Evolutionary conservation across 2,329 filamentous ascomycete genomes (phyloP), one percentile per base, ranked within the genome.

Genomic region (Fusarium sarcochroum): DNA sequence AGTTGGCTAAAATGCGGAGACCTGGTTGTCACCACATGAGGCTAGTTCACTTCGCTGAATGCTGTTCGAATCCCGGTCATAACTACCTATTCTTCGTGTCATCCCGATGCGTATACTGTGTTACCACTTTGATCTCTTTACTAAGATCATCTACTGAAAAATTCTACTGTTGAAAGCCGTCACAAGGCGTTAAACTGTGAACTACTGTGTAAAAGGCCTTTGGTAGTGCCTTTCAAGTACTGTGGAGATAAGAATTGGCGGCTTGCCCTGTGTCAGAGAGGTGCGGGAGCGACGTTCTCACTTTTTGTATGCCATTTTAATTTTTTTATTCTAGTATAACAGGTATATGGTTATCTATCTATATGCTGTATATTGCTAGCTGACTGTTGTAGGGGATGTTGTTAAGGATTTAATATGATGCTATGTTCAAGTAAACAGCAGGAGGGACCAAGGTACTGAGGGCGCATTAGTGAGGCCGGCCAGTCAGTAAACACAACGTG

Each of bases 181-280:
- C 40, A 23, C 47, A 17, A 21, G 54, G 54, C 47, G 18, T 23
- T 11, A 57, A 44, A 53, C 18, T 2, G 54, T 40, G 40, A 34
- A 18, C 9, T 10, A 46, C 7, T 21, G 41, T n/a, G 44, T n/a
- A 17, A 18, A 25, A 45, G 56, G 52, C 61, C n/a, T 56, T 54
- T 34, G 53, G 64, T 68, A 68, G 64, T 65, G 64, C 58, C 64
- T 58, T 50, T 15, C 18, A 63, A 63, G 60, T 50, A 38, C 63
- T 61, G 42, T 35, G 49, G 48, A 60, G 37, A 38, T 14, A 45
- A 55, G 17, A 17, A 20, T 15, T 17, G 23, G n/a, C n/a, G n/a
- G n/a, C n/a, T n/a, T n/a, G n/a, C n/a, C n/a, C n/a, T n/a, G n/a
- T 13, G 15, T 10, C 7, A 25, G 41, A 34, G 23, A 14, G 27